phyloP scores from a whole-genome alignment of 2,329 filamentous ascomycete genomes.

The Aureobasidium zeae region DNA sequence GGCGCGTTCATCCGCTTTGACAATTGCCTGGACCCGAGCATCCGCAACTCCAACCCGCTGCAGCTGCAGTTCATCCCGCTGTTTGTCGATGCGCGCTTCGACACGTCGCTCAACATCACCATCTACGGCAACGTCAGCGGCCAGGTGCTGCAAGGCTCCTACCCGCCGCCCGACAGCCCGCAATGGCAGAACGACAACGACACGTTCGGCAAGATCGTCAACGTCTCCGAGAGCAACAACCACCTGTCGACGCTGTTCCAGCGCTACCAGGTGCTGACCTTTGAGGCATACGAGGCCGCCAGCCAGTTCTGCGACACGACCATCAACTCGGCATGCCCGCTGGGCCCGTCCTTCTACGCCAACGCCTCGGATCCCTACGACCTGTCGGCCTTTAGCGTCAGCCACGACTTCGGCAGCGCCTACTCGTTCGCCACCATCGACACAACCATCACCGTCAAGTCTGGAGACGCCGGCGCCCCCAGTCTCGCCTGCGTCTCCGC shows the following conservation, averaged over 20 bases:
- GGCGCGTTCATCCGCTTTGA: constrained; percentile 67
- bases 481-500: constrained; percentile 71
- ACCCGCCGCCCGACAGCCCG: constrained; percentile 52
- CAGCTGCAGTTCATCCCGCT: constrained; percentile 73
- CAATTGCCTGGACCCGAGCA: constrained; percentile 64
- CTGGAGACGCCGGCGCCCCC: constrained; percentile 56
- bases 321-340: constrained; percentile 58
- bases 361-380: constrained; percentile 43
- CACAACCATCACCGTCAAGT: constrained; percentile 62
- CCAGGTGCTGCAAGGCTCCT: constrained; percentile 45
- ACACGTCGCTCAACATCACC: constrained; percentile 60
- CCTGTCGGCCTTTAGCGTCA: constrained; percentile 65
- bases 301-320: constrained; percentile 56
- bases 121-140: constrained; percentile 90
- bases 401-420: constrained; percentile 65
- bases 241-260: constrained; percentile 65
- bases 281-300: constrained; percentile 53
- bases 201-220: constrained; percentile 67
- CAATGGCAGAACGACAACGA: constrained; percentile 53
- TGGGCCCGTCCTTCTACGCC: constrained; percentile 60
- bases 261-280: constrained; percentile 66
- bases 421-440: constrained; percentile 81
- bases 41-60: constrained; percentile 47
- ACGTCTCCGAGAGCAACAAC: constrained; percentile 48
- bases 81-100: constrained; percentile 65